Base-by-base conservation (phyloP, 768 basidiomycete species). In the Calocybe gangraenosa region DNA sequence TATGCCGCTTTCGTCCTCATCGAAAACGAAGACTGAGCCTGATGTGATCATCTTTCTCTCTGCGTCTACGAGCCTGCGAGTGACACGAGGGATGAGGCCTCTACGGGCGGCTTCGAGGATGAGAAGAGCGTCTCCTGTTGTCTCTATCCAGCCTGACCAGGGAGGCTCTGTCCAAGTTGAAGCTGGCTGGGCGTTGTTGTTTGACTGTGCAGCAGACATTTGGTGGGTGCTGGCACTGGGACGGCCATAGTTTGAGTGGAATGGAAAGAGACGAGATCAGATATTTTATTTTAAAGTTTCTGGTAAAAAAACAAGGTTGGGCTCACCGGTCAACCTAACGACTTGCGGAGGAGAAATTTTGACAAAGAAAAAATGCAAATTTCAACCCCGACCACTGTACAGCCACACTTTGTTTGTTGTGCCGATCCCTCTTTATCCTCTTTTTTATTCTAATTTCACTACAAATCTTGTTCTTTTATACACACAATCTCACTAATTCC, bases 1-100 rank as follows among this genome's bases (percentile, higher is more conserved):
- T 70, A 98, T 98, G 20, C 93, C 92, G 58, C 89, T 92, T 67
- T 95, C 92, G 57, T 92, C 87, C 70, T 96, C 94, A 64, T 98
- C 92, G 59, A 96, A 98, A 53, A 96, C 94, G 57, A 97, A 98
- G 9, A 98, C 92, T 6, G 87, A 88, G 46, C 94, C 94, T 5
- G 85, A 88, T 14, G 84, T 84, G 62, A 98, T 93, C 84, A 95
- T 90, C 58, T 82, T 85, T 46, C 92, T 79, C 64, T 98, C 94
- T 23, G 87, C 78, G 61, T 96, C 94, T 50, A 92, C 89, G 40
- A 98, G 79, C 32, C 94, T 81, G 33, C 94, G 80, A 25, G 92
- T 94, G 18, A 98, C 90, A 46, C 92, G 76, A 7, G 93, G 93
- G 30, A 96, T 92, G 56, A 93, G 78, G 19, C 92, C 92, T 23